A percentile compares a stretch with the other conserved stretches of the same genome.
Conservation (phyloP, 805 yeast species). For the Yarrowia divulgata region DNA sequence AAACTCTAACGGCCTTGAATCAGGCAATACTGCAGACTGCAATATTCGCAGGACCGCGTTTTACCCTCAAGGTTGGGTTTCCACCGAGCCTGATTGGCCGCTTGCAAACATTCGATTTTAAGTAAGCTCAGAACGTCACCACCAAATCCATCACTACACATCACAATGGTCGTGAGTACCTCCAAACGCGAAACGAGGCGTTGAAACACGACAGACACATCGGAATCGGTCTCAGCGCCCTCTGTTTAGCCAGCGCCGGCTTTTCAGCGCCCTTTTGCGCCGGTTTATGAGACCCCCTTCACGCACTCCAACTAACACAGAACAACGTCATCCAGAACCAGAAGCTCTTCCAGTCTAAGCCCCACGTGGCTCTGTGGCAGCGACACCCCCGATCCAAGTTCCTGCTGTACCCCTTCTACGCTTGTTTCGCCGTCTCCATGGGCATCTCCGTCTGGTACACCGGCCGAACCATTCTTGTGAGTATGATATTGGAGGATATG, state of each 20-base stretch:
- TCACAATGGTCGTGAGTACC: conserved; percentile 38
- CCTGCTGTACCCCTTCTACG: conserved; percentile 79
- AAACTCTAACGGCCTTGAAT: conserved; percentile 11
- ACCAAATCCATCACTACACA: conserved; percentile 29
- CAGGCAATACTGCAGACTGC: conserved; percentile 17
- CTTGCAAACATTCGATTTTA: conserved; percentile 37
- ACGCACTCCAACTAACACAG: conserved; percentile 17
- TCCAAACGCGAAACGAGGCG: conserved; percentile 11
- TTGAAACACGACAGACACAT: neutral
- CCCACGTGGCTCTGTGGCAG: conserved; percentile 51
- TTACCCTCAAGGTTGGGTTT: conserved; percentile 23
- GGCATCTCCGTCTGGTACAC: conserved; percentile 72
- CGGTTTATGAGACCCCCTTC: neutral
- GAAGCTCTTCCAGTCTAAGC: conserved; percentile 51
- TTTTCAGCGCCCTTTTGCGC: neutral
- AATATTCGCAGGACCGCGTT: neutral
- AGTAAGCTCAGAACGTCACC: conserved; percentile 36
- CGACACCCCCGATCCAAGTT: conserved; percentile 72
- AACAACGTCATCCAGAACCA: conserved; percentile 50
- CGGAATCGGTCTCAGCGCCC: neutral
- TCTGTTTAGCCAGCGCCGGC: neutral
- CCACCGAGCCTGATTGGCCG: conserved; percentile 33
- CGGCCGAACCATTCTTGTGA: conserved; percentile 64
- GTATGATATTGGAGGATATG: neutral
- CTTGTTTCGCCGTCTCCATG: conserved; percentile 67